phyloP scores from a whole-genome alignment of 768 basidiomycete genomes.

The Pulveroboletus sp. region DNA sequence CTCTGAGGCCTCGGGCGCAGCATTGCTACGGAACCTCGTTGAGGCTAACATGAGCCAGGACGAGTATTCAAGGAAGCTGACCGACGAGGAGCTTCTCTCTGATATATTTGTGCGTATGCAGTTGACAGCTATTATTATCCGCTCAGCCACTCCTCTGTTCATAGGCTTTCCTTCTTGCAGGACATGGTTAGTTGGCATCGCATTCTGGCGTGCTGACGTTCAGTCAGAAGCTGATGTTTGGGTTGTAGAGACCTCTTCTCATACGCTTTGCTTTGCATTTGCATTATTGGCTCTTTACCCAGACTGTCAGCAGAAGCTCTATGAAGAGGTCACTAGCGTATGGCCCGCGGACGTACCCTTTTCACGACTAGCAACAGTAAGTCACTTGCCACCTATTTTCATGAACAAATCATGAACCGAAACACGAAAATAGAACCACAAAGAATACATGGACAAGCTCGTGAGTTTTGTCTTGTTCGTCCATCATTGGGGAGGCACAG shows the following conservation, averaged over 20 bases:
- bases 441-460: conserved; percentile 34
- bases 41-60: conserved; percentile 43
- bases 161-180: conserved; percentile 46
- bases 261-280: conserved; percentile 41
- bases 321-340: conserved; percentile 35
- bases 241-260: conserved; percentile 43
- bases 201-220: neutral
- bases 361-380: conserved; percentile 26
- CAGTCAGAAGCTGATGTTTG: conserved; percentile 3
- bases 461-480: conserved; percentile 19
- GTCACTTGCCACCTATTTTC: neutral
- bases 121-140: neutral
- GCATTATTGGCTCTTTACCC: conserved; percentile 47
- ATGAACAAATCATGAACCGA: neutral
- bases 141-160: neutral
- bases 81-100: conserved; percentile 44
- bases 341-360: conserved; percentile 38
- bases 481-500: neutral
- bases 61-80: conserved; percentile 28
- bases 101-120: conserved; percentile 41
- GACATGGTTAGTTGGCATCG: conserved; percentile 36
- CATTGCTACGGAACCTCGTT: conserved; percentile 42
- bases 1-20: conserved; percentile 24
- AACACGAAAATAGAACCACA: conserved; percentile 32
- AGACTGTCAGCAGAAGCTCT: conserved; percentile 43